phyloP scores from a whole-genome alignment of 2,329 filamentous ascomycete species.

The Chaetomiaceae sp. region DNA sequence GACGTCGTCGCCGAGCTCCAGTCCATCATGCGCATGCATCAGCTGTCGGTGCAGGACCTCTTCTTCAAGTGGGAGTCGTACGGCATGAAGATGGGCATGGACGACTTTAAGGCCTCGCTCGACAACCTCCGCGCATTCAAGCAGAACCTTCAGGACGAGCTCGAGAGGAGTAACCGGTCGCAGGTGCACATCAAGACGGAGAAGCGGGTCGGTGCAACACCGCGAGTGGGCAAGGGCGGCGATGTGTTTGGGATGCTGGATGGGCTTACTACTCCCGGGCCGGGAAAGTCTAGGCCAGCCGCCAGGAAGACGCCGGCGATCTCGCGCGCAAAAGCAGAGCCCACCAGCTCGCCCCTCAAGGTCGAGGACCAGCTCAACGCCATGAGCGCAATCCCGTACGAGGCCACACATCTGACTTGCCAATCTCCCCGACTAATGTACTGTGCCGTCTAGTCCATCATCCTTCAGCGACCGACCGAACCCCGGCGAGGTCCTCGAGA shows the following conservation, averaged over 20 bases:
- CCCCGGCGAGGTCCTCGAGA: constrained; percentile 75
- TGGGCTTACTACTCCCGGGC: constrained; percentile 56
- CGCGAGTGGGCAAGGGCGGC: constrained; percentile 52
- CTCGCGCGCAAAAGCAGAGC: constrained; percentile 42
- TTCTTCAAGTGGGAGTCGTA: constrained; percentile 99
- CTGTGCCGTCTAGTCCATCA: constrained; percentile 43
- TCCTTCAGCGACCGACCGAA: constrained; percentile 74
- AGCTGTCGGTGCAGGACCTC: constrained; percentile 75
- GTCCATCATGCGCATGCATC: constrained; percentile 81
- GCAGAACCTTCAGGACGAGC: constrained; percentile 75
- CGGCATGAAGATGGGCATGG: constrained; percentile 86
- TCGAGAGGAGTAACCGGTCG: constrained; percentile 69
- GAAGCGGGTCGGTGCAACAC: constrained; percentile 59
- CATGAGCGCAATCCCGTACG: constrained; percentile 38
- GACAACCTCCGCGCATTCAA: constrained; percentile 74
- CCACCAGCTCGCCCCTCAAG: constrained; percentile 38
- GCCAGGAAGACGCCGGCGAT: constrained; percentile 43
- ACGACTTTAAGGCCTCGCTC: constrained; percentile 68
- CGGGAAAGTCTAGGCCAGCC: constrained; percentile 39
- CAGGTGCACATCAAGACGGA: constrained; percentile 58
- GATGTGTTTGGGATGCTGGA: constrained; percentile 86
- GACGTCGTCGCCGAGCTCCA: constrained; percentile 79
- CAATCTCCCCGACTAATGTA: constrained; percentile 20
- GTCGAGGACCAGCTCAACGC: constrained; percentile 39
- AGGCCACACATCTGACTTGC: background rate